phyloP scores from a whole-genome alignment of 2,329 filamentous ascomycete genomes.

The Alternaria triticimaculans region DNA sequence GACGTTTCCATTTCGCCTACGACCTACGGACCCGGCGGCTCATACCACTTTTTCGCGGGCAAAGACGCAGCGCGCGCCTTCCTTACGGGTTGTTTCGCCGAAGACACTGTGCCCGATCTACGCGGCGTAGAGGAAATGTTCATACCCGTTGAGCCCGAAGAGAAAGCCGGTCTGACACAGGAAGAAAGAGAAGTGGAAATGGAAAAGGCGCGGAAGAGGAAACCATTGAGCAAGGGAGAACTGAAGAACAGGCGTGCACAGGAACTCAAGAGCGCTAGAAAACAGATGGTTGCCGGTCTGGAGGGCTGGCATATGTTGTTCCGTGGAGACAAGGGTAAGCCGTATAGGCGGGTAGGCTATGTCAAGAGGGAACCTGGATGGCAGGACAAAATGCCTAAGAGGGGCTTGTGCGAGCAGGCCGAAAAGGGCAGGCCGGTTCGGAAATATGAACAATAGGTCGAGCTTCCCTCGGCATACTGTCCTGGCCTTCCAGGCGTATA shows the following conservation, averaged over 20 bases:
- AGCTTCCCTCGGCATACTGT: background rate
- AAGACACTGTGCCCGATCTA: constrained; percentile 84
- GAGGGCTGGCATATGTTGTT: constrained; percentile 88
- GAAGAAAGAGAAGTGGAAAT: constrained; percentile 35
- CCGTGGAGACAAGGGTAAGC: constrained; percentile 68
- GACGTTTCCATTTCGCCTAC: constrained; percentile 71
- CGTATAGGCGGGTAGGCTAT: constrained; percentile 81
- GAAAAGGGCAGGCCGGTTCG: constrained; percentile 68
- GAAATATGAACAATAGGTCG: constrained; percentile 35
- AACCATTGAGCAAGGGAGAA: constrained; percentile 36
- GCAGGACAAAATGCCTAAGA: constrained; percentile 63
- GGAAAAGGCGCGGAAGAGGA: constrained; percentile 34
- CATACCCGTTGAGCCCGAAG: constrained; percentile 67
- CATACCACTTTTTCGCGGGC: constrained; percentile 87
- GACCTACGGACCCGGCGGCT: constrained; percentile 72
- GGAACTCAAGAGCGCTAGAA: constrained; percentile 70
- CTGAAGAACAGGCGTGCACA: constrained; percentile 62
- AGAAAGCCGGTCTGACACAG: constrained; percentile 31
- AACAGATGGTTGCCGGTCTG: constrained; percentile 71
- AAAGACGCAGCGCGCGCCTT: constrained; percentile 86
- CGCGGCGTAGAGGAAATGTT: constrained; percentile 89
- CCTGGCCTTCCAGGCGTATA: background rate
- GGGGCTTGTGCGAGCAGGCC: constrained; percentile 74
- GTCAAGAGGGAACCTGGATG: constrained; percentile 69
- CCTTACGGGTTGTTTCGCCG: constrained; percentile 89